Evolutionary conservation across 371 early-diverging fungal species (phyloP).

Genomic region (Mortierella sp.): DNA sequence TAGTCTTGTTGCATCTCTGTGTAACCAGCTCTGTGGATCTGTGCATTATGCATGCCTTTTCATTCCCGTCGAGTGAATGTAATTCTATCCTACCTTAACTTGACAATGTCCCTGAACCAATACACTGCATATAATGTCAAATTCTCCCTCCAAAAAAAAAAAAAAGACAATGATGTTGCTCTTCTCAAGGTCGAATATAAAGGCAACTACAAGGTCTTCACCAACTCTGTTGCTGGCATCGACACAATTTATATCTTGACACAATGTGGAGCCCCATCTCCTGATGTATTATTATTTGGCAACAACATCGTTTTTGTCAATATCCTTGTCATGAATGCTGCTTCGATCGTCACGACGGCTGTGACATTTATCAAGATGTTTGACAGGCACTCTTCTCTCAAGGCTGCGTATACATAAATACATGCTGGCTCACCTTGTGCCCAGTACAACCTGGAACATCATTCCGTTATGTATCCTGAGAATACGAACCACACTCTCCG

Average conservation of each 20-base stretch:
- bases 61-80: not conserved
- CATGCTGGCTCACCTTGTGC: slow-evolving; percentile 77
- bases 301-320: slow-evolving; percentile 65
- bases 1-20: slow-evolving; percentile 57
- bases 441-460: slow-evolving; percentile 61
- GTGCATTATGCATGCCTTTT: not conserved
- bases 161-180: slow-evolving; percentile 56
- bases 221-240: slow-evolving; percentile 19
- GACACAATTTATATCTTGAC: slow-evolving; percentile 59
- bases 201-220: slow-evolving; percentile 60
- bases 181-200: slow-evolving; percentile 72
- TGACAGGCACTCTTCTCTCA: slow-evolving; percentile 69
- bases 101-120: too few relatives aligned
- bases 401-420: slow-evolving; percentile 66
- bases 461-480: slow-evolving; percentile 43
- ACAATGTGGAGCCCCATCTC: slow-evolving; percentile 78
- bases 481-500: slow-evolving; percentile 62
- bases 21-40: slow-evolving; percentile 25
- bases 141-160: too few relatives aligned
- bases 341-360: slow-evolving; percentile 73
- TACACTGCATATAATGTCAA: too few relatives aligned
- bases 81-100: too few relatives aligned
- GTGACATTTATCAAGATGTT: slow-evolving; percentile 78
- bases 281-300: slow-evolving; percentile 58
- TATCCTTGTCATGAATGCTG: slow-evolving; percentile 71